Conservation (phyloP, 768 basidiomycete species). For the Mycena metata region DNA sequence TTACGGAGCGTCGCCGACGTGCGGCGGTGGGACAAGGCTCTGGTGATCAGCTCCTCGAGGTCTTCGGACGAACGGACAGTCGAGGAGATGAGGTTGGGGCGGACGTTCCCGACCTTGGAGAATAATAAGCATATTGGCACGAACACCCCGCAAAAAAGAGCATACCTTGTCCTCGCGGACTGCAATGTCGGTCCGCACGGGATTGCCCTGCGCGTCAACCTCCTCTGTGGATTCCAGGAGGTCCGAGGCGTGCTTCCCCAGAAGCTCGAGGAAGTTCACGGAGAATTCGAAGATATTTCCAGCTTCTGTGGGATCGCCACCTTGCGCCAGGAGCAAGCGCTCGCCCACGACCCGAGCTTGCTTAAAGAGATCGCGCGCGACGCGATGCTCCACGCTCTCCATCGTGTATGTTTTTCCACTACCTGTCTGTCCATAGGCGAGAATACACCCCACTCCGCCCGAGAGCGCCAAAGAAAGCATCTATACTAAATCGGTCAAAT, state of each 20-base stretch:
- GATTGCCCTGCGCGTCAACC: constrained; percentile 44
- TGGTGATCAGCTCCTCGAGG: constrained; percentile 49
- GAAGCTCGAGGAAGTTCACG: constrained; percentile 51
- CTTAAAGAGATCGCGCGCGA: constrained; percentile 51
- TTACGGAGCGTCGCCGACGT: constrained; percentile 49
- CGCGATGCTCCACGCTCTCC: constrained; percentile 50
- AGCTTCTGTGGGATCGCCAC: constrained; percentile 19
- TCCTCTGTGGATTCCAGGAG: constrained; percentile 43
- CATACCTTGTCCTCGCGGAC: constrained; percentile 50
- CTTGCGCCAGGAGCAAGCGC: constrained; percentile 39
- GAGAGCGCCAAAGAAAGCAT: constrained; percentile 47
- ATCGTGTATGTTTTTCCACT: constrained; percentile 52
- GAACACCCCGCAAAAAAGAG: neutral
- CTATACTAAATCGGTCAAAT: constrained; percentile 18
- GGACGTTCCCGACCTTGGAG: constrained; percentile 44
- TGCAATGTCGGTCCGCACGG: constrained; percentile 44
- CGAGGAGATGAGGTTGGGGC: constrained; percentile 45
- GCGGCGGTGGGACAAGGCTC: constrained; percentile 45
- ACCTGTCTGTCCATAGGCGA: constrained; percentile 52
- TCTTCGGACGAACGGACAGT: constrained; percentile 46
- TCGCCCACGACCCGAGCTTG: constrained; percentile 40
- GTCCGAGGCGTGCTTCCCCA: constrained; percentile 49
- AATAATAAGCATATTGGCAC: neutral
- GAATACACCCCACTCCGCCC: constrained; percentile 49
- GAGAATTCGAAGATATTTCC: constrained; percentile 47